Evolutionary conservation across 495 filamentous ascomycete genomes (phyloP).

Genomic region (Trichocladium antarcticum): DNA sequence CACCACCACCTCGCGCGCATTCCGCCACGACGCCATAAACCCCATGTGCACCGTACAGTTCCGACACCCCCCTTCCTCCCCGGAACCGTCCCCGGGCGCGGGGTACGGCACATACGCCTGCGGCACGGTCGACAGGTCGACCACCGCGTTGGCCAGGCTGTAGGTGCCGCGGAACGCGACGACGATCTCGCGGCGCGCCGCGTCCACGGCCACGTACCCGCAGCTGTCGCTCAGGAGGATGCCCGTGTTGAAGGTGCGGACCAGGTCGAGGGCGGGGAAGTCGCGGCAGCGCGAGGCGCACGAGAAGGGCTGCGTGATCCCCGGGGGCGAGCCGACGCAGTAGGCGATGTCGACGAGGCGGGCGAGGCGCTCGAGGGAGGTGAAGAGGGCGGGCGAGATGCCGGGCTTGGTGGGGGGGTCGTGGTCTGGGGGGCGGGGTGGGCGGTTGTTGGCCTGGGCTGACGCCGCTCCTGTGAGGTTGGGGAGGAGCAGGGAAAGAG

Average conservation of each 20-base stretch:
- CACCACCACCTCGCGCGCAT: constrained; percentile 54
- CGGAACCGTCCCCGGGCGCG: constrained; percentile 31
- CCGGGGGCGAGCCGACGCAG: constrained; percentile 70
- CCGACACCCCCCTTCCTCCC: constrained; percentile 39
- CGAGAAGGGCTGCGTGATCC: constrained; percentile 67
- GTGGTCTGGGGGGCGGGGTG: neutral
- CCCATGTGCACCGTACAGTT: constrained; percentile 90
- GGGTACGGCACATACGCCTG: constrained; percentile 88
- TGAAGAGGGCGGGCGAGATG: constrained; percentile 46
- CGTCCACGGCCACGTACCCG: constrained; percentile 83
- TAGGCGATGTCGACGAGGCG: constrained; percentile 90
- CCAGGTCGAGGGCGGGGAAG: constrained; percentile 66
- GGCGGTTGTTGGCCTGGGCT: neutral
- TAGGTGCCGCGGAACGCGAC: constrained; percentile 95
- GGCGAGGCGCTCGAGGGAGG: constrained; percentile 71
- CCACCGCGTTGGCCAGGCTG: constrained; percentile 77
- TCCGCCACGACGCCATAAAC: constrained; percentile 73
- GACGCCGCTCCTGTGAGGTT: neutral
- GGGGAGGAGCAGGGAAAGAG: neutral
- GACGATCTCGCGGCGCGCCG: constrained; percentile 50
- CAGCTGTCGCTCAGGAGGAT: constrained; percentile 79
- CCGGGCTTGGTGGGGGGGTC: neutral
- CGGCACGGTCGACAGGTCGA: constrained; percentile 76
- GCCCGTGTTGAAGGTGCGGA: constrained; percentile 84
- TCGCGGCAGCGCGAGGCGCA: constrained; percentile 76